Percentiles rank a stretch among this genome's conserved stretches.
Conservation (phyloP, 2,329 filamentous ascomycete genomes). For the Penicillium oxalicum region DNA sequence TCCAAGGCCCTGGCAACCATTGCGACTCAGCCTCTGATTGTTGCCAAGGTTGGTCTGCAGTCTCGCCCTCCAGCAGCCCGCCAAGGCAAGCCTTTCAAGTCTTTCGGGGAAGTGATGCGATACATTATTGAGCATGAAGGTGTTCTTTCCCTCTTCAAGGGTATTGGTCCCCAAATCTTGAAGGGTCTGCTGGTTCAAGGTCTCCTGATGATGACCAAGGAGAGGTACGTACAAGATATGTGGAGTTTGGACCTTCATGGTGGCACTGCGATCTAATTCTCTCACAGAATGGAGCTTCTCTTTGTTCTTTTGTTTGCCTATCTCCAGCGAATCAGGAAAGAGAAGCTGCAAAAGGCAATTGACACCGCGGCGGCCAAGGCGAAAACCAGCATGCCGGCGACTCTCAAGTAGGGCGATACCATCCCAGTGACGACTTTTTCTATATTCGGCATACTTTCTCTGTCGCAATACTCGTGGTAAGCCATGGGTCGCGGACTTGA, state of each 20-base stretch:
- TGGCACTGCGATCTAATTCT: not conserved
- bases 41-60: slow-evolving; percentile 94
- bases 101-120: slow-evolving; percentile 87
- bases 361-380: slow-evolving; percentile 58
- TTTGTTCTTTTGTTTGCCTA: slow-evolving; percentile 85
- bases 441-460: slow-evolving; percentile 8
- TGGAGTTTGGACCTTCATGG: not conserved
- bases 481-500: not conserved
- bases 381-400: slow-evolving; percentile 47
- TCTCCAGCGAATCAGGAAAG: slow-evolving; percentile 61
- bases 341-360: slow-evolving; percentile 63
- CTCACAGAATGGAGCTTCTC: slow-evolving; percentile 68
- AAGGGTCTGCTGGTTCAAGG: slow-evolving; percentile 94
- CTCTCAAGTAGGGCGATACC: slow-evolving; percentile 39
- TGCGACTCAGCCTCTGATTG: slow-evolving; percentile 88
- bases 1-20: slow-evolving; percentile 92
- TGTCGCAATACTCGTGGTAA: not conserved
- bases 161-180: slow-evolving; percentile 85
- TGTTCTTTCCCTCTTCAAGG: slow-evolving; percentile 80
- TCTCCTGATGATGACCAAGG: slow-evolving; percentile 98
- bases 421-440: slow-evolving; percentile 4
- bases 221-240: slow-evolving; percentile 54
- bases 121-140: slow-evolving; percentile 92
- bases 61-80: slow-evolving; percentile 81
- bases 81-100: slow-evolving; percentile 86